phyloP scores from a whole-genome alignment of 129 eudicot genomes.

The Helianthus annuus region HanXRQr2.0-SUNRISE NC_035434.2:12832253-12832752 shows the following conservation, averaged over 20 bases:
- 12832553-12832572: conserved; percentile 49
- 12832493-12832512: conserved; percentile 53
- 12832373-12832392: conserved; percentile 83
- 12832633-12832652: not conserved
- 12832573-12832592: conserved; percentile 8
- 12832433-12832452: conserved; percentile 68
- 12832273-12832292: conserved; percentile 27
- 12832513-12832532: conserved; percentile 63
- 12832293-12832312: conserved; percentile 31
- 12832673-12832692: conserved; percentile 24
- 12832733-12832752: too few relatives aligned
- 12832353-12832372: conserved; percentile 19
- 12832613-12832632: not conserved
- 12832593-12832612: not conserved
- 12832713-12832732: conserved; percentile 3
- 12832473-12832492: conserved; percentile 53
- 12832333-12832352: conserved; percentile 28
- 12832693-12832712: not conserved
- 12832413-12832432: conserved; percentile 59
- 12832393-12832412: conserved; percentile 49
- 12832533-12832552: conserved; percentile 44
- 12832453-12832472: conserved; percentile 79
- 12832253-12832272: conserved; percentile 36
- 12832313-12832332: conserved; percentile 51
- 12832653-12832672: conserved; percentile 3